A percentile compares a stretch with the other conserved stretches of the same genome.
Evolutionary conservation across 139 green algal genomes (phyloP).

Genomic region (Coelastrella sp.): DNA sequence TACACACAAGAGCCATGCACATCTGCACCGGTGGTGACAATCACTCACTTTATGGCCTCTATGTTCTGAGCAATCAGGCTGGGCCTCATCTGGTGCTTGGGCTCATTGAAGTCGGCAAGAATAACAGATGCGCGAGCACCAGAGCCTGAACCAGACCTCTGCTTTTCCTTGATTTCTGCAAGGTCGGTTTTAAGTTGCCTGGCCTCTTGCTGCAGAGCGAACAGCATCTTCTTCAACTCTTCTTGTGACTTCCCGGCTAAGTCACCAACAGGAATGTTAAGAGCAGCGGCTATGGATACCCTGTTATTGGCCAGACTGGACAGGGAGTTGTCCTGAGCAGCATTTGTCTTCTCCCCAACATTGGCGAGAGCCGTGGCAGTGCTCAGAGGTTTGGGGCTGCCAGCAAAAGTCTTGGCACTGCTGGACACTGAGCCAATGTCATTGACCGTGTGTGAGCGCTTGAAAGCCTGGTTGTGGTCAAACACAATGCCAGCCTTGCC

Average conservation of each 20-base stretch:
- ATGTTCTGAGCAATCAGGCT: conserved; percentile 25
- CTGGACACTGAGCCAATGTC: neutral
- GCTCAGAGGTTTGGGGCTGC: neutral
- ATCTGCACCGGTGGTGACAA: too few species aligned
- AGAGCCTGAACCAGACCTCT: neutral
- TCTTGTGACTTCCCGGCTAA: neutral
- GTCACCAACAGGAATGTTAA: neutral
- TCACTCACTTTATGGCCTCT: conserved; percentile 33
- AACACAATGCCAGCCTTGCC: conserved; percentile 6
- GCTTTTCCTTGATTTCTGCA: neutral
- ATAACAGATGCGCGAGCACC: neutral
- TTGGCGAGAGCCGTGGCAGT: neutral
- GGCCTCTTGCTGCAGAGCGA: neutral
- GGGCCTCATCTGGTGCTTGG: conserved; percentile 36
- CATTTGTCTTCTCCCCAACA: neutral
- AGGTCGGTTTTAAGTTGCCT: neutral
- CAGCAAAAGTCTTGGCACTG: neutral
- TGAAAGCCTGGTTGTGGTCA: conserved; percentile 22
- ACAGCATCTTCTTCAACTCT: neutral
- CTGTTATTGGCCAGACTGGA: neutral
- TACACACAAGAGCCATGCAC: too few species aligned
- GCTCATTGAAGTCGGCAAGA: conserved; percentile 33
- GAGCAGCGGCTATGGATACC: neutral
- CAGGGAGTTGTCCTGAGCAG: neutral
- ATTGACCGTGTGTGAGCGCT: conserved; percentile 1